Evolutionary conservation across 2,329 filamentous ascomycete species (phyloP), one percentile per base, ranked within the genome.

Genomic region (Calonectria crousiana): DNA sequence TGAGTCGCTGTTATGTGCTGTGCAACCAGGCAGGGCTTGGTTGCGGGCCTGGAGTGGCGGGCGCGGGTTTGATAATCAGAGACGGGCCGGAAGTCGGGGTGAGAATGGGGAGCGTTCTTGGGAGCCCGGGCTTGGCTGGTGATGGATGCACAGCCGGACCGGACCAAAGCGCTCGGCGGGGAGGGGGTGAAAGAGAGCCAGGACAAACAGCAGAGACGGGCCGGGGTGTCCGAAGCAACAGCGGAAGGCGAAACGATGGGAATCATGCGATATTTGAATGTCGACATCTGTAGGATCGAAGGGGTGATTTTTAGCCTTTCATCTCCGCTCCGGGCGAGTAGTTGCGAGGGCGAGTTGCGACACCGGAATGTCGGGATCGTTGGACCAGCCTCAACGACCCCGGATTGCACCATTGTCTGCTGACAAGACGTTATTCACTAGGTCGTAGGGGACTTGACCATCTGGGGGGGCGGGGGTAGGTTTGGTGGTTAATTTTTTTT

Each of bases 401-500:
- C 75, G 74, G 76, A 81, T 81, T 81, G 79, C 79, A 81, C 78
- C 79, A 81, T 81, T 60, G 67, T 38, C 72, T 73, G 77, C 78
- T 81, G 78, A 79, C 78, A 81, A 81, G 79, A 77, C 77, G 79
- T 79, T 76, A 80, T 81, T 67, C 78, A 78, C 78, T 77, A 80
- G 51, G 49, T 56, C 52, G 32, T 41, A 44, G 51, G 68, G 47
- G 58, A 34, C n/a, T n/a, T n/a, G n/a, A n/a, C 32, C 52, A 41
- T 6, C 49, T 68, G 72, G 32, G 53, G 51, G 49, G 30, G 49
- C 44, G 49, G 64, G 56, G 23, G 67, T 68, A 56, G 34, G 36
- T 53, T 77, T 74, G 74, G 76, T 64, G 58, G 56, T 32, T 64
- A 53, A 60, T 51, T 69, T 64, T 34, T 60, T 70, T 53, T 66